Percentiles rank a stretch among this genome's conserved stretches.
These are phyloP conservation scores for Ophiostoma sp. DNA, from an alignment of 2,329 filamentous ascomycete genomes.

Conservation along the genomic window DNA sequence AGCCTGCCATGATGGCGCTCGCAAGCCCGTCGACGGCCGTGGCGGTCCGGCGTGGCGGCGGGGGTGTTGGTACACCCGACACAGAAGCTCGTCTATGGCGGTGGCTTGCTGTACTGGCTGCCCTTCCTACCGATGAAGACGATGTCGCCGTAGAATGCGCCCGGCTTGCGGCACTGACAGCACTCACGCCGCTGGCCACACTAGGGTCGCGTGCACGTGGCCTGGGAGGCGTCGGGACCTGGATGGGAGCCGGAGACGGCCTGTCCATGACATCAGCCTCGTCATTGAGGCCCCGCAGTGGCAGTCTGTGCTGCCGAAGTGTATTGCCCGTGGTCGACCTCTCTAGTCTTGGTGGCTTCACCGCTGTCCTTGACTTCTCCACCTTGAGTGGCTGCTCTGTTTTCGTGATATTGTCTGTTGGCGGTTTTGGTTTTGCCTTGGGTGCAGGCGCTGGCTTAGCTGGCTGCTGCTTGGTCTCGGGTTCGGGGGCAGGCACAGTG, in stretches of 20 bases:
- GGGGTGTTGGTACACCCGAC: neutral
- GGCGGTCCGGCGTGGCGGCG: slow-evolving; percentile 13
- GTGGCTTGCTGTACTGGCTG: slow-evolving; percentile 8
- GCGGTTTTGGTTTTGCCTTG: neutral
- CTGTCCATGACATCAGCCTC: slow-evolving; percentile 15
- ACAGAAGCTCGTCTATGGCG: neutral
- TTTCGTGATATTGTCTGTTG: neutral
- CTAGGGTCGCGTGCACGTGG: slow-evolving; percentile 7
- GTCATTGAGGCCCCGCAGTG: slow-evolving; percentile 17
- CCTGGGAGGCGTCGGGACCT: slow-evolving; percentile 5
- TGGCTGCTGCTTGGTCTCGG: neutral
- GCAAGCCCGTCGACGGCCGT: slow-evolving; percentile 58
- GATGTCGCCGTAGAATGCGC: neutral
- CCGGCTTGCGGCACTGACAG: neutral
- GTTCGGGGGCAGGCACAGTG: no score
- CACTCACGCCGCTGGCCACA: neutral
- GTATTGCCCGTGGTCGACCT: neutral
- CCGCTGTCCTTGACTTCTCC: neutral
- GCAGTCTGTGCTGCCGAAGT: slow-evolving; percentile 8
- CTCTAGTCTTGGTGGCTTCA: neutral
- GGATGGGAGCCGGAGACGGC: neutral
- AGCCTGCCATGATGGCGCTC: slow-evolving; percentile 69
- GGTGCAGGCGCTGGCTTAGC: neutral
- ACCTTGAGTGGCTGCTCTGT: neutral
- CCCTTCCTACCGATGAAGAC: neutral